Evolutionary conservation across 2,329 filamentous ascomycete genomes (phyloP).

Genomic region (Colletotrichum noveboracense): DNA sequence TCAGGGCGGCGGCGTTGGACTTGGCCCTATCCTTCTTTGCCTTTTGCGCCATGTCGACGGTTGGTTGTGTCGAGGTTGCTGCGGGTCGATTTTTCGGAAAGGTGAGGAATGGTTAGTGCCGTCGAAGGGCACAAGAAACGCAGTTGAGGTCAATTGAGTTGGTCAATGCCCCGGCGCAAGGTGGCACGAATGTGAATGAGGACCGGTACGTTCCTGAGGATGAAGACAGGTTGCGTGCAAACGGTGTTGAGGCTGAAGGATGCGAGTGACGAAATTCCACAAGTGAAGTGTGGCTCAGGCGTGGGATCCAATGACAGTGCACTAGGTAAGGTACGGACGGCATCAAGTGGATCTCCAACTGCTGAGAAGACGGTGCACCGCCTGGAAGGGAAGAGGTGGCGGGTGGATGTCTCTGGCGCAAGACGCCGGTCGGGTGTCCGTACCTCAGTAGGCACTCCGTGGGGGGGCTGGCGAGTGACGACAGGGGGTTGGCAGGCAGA

Average conservation of each 20-base stretch:
- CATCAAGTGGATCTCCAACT: neutral
- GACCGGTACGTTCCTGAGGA: neutral
- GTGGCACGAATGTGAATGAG: neutral
- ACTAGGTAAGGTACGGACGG: neutral
- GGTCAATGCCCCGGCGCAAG: neutral
- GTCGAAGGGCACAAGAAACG: neutral
- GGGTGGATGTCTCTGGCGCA: neutral
- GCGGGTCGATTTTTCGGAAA: neutral
- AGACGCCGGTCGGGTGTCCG: neutral
- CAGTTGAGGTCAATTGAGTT: neutral
- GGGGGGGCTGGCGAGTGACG: constrained; percentile 1
- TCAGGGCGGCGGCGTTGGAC: constrained; percentile 78
- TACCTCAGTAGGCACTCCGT: neutral
- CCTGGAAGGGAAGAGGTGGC: neutral
- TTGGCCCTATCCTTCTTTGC: constrained; percentile 73
- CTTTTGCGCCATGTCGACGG: constrained; percentile 61
- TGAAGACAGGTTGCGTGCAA: constrained; percentile 8
- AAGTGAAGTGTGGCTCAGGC: constrained; percentile 1
- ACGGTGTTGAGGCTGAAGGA: constrained; percentile 8
- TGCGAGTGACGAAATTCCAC: constrained; percentile 4
- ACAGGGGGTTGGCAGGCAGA: neutral
- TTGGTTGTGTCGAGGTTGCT: neutral
- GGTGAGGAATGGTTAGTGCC: neutral
- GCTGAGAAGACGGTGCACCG: neutral
- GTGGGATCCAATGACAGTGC: neutral